Percentiles rank a stretch among this genome's conserved stretches.
phyloP scores from a whole-genome alignment of 208 protist species.

The Leishmania aethiopica region DNA sequence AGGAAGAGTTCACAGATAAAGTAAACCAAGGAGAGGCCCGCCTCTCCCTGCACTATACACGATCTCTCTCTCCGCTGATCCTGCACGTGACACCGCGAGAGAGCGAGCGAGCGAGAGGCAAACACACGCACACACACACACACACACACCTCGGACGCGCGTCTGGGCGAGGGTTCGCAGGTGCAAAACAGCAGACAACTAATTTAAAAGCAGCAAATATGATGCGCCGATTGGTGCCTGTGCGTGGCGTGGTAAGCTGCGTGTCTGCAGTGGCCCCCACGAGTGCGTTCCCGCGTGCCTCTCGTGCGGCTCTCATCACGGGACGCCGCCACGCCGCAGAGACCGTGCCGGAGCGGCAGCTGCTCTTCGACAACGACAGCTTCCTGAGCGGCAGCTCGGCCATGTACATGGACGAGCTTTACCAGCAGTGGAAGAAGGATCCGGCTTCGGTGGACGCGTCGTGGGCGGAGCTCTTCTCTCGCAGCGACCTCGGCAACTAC shows the following conservation, averaged over 20 bases:
- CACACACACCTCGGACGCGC: not conserved
- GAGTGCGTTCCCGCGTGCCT: conserved; percentile 5
- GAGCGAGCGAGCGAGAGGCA: not conserved
- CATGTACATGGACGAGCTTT: conserved; percentile 87
- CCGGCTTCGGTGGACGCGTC: conserved; percentile 75
- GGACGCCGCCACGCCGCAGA: conserved; percentile 24
- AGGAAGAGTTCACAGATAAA: not conserved
- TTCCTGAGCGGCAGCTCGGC: conserved; percentile 81
- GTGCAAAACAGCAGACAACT: not conserved
- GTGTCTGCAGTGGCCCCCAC: conserved; percentile 11
- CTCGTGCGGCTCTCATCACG: conserved; percentile 7
- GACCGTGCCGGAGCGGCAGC: conserved; percentile 44
- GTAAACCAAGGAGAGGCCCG: not conserved
- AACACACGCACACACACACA: not conserved
- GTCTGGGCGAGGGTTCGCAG: not conserved
- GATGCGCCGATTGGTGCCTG: conserved; percentile 61
- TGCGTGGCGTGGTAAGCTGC: conserved; percentile 17
- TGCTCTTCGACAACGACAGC: conserved; percentile 84
- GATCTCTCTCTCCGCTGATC: conserved; percentile 4
- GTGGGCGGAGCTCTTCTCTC: conserved; percentile 71
- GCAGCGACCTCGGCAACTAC: conserved; percentile 38
- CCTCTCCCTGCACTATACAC: not conserved
- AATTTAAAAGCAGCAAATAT: conserved; percentile 22
- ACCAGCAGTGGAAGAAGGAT: conserved; percentile 80
- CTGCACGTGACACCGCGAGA: not conserved